Conservation (phyloP, 1,284 basidiomycete species). For the Trametes pubescens region DNA sequence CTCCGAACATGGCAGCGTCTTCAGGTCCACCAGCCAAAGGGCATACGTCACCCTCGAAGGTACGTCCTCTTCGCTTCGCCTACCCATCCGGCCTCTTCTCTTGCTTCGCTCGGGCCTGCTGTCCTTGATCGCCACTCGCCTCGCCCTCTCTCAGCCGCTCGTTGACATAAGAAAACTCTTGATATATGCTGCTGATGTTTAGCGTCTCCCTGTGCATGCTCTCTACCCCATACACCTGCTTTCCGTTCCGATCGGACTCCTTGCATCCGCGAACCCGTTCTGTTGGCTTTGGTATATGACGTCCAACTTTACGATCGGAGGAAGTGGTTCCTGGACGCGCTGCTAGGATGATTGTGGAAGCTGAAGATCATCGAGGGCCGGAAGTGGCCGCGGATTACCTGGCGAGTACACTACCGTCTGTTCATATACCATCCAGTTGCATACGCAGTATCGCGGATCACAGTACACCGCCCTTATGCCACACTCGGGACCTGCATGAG, state of each 20-base stretch:
- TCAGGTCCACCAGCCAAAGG: slow-evolving; percentile 40
- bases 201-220: not conserved
- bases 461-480: not conserved
- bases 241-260: not conserved
- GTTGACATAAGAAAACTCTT: no score
- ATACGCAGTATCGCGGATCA: not conserved
- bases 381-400: not conserved
- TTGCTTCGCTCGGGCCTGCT: not conserved
- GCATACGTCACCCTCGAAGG: slow-evolving; percentile 75
- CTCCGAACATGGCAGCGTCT: slow-evolving; percentile 35
- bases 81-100: not conserved
- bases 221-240: not conserved
- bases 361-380: not conserved
- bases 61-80: slow-evolving; percentile 39
- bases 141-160: no score
- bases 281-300: no score
- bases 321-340: not conserved
- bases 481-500: no score
- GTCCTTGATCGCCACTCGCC: no score
- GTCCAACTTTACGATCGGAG: not conserved
- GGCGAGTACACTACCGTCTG: no score
- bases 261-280: no score
- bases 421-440: no score
- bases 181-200: not conserved
- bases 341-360: not conserved